phyloP scores from a whole-genome alignment of 495 filamentous ascomycete species.

The Penicillium riverlandense region DNA sequence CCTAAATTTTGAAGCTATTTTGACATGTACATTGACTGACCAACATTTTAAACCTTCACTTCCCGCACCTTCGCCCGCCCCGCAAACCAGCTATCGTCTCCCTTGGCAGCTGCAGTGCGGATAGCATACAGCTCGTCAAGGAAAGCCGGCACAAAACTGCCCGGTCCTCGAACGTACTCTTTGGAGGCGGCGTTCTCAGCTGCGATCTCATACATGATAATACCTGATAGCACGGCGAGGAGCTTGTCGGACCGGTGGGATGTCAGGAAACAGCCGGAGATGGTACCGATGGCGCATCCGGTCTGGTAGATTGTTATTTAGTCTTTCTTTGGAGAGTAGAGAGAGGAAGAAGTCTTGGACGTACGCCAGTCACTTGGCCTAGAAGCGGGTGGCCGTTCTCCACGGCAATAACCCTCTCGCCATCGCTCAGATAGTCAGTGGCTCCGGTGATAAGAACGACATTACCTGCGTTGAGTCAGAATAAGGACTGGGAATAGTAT shows the following conservation, averaged over 20 bases:
- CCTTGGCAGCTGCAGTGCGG: conserved; percentile 37
- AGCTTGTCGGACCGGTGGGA: conserved; percentile 52
- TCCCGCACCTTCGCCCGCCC: conserved; percentile 47
- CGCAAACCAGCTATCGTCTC: conserved; percentile 45
- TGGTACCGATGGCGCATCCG: conserved; percentile 79
- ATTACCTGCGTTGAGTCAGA: conserved; percentile 31
- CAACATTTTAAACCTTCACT: conserved; percentile 21
- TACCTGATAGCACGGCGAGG: conserved; percentile 60
- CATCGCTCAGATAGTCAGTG: conserved; percentile 74
- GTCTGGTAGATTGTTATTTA: conserved; percentile 33
- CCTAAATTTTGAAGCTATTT: background rate
- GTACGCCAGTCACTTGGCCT: conserved; percentile 70
- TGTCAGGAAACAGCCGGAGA: conserved; percentile 67
- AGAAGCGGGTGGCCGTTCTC: conserved; percentile 73
- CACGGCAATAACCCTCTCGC: conserved; percentile 55
- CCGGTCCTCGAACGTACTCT: conserved; percentile 66
- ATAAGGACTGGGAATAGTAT: background rate
- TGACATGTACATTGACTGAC: conserved; percentile 5
- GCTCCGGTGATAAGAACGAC: conserved; percentile 82
- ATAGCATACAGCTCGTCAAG: conserved; percentile 63
- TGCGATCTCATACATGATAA: conserved; percentile 79
- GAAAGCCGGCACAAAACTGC: conserved; percentile 83
- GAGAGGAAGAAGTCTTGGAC: background rate
- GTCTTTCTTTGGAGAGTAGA: background rate
- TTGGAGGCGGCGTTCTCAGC: conserved; percentile 62